These are phyloP conservation scores for Blastobotrys americana DNA, from an alignment of 805 yeast genomes.

Conservation along the genomic window DNA sequence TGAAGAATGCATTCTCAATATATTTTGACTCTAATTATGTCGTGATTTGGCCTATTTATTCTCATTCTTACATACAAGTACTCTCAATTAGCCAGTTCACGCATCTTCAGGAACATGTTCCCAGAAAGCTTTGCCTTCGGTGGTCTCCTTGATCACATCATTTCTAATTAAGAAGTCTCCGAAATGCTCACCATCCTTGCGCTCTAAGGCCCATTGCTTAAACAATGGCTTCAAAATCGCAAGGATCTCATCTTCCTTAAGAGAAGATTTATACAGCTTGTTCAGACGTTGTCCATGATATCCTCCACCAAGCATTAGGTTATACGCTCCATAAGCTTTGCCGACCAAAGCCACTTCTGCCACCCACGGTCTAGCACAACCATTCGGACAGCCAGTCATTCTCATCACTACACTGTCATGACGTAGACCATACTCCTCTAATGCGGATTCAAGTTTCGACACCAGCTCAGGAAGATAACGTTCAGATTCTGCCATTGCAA, in stretches of 20 bases:
- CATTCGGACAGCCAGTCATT: constrained; percentile 99
- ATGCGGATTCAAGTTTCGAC: constrained; percentile 70
- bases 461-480: constrained; percentile 80
- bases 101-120: constrained; percentile 84
- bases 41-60: no score
- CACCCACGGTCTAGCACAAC: constrained; percentile 97
- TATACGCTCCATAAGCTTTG: constrained; percentile 89
- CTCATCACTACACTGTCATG: constrained; percentile 94
- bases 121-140: constrained; percentile 90
- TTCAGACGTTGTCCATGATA: constrained; percentile 88
- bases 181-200: constrained; percentile 86
- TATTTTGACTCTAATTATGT: not conserved
- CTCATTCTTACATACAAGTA: no score
- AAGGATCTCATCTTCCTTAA: constrained; percentile 84
- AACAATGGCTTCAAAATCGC: constrained; percentile 73
- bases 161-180: constrained; percentile 87
- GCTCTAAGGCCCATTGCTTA: constrained; percentile 89
- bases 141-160: constrained; percentile 82
- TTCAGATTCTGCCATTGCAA: constrained; percentile 98
- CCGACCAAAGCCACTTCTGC: constrained; percentile 96
- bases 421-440: constrained; percentile 87
- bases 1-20: not conserved
- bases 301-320: constrained; percentile 93
- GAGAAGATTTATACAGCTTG: constrained; percentile 79
- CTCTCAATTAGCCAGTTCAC: no score